phyloP scores from a whole-genome alignment of 116 monocot species.

The Iris pallida region DNA sequence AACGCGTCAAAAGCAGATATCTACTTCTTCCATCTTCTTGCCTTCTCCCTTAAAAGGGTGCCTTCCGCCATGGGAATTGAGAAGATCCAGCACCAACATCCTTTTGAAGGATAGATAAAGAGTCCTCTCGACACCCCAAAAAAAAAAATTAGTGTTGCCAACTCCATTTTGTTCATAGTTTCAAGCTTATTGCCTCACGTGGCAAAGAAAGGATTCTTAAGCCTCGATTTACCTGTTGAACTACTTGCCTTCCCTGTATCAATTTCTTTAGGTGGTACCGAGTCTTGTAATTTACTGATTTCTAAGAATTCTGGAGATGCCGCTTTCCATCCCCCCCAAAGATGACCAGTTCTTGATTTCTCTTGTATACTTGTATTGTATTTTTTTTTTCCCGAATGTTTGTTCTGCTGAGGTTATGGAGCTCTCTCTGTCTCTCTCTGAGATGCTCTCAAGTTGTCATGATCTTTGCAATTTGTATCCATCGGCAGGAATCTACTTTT shows the following conservation, averaged over 20 bases:
- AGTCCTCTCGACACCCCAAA: too few species aligned
- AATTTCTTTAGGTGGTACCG: too few species aligned
- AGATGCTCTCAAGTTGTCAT: not conserved
- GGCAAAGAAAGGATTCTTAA: too few species aligned
- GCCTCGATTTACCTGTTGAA: too few species aligned
- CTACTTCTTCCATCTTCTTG: conserved; percentile 41
- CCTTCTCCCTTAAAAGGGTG: conserved; percentile 43
- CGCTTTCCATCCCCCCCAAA: not conserved
- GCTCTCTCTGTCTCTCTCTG: not conserved
- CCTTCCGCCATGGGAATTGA: conserved; percentile 38
- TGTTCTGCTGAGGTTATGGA: not conserved
- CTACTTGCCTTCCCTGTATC: too few species aligned
- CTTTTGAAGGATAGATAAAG: too few species aligned
- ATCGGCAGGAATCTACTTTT: not conserved
- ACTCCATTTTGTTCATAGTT: too few species aligned
- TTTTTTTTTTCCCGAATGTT: not conserved
- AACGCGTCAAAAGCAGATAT: conserved; percentile 41
- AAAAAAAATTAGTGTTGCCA: too few species aligned
- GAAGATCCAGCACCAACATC: conserved; percentile 8
- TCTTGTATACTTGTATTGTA: not conserved
- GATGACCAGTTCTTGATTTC: not conserved
- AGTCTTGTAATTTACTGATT: not conserved
- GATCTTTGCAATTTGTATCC: not conserved
- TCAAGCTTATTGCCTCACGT: too few species aligned
- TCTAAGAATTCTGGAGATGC: not conserved